A percentile compares a stretch with the other conserved stretches of the same genome.
Evolutionary conservation across 2,329 filamentous ascomycete genomes (phyloP).

Genomic region (Neurospora crassa): DNA sequence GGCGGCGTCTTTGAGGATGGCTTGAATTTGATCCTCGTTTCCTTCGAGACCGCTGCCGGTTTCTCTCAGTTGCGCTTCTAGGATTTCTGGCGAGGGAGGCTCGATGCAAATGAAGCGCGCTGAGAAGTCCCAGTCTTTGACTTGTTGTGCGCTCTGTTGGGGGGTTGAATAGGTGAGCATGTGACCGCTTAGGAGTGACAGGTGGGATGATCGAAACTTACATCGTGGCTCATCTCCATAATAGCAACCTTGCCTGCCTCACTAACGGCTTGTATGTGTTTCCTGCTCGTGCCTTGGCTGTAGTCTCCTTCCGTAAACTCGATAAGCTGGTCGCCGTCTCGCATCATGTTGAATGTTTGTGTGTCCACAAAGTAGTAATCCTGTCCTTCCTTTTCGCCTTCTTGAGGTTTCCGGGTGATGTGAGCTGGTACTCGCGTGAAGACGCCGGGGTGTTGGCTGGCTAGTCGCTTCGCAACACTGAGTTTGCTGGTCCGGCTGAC

Average conservation of each 20-base stretch:
- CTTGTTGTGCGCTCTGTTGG: conserved; percentile 42
- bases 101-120: conserved; percentile 46
- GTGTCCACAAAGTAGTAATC: conserved; percentile 47
- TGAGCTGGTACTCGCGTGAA: conserved; percentile 51
- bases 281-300: conserved; percentile 48
- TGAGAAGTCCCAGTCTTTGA: conserved; percentile 45
- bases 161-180: neutral
- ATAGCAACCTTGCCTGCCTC: conserved; percentile 51
- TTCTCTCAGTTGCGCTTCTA: conserved; percentile 32
- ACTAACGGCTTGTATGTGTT: conserved; percentile 39
- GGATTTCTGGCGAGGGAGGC: conserved; percentile 28
- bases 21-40: conserved; percentile 38
- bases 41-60: conserved; percentile 21
- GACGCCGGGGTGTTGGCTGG: conserved; percentile 52
- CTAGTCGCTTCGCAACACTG: conserved; percentile 51
- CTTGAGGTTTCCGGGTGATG: conserved; percentile 40
- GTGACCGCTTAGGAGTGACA: neutral
- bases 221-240: conserved; percentile 42
- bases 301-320: conserved; percentile 42
- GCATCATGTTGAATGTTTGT: conserved; percentile 46
- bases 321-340: conserved; percentile 50
- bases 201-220: conserved; percentile 23
- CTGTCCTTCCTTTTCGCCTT: conserved; percentile 42
- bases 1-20: conserved; percentile 29
- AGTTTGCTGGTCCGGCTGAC: conserved; percentile 53